Base-by-base conservation (phyloP, 116 monocot species). In the Cymodocea nodosa region DNA sequence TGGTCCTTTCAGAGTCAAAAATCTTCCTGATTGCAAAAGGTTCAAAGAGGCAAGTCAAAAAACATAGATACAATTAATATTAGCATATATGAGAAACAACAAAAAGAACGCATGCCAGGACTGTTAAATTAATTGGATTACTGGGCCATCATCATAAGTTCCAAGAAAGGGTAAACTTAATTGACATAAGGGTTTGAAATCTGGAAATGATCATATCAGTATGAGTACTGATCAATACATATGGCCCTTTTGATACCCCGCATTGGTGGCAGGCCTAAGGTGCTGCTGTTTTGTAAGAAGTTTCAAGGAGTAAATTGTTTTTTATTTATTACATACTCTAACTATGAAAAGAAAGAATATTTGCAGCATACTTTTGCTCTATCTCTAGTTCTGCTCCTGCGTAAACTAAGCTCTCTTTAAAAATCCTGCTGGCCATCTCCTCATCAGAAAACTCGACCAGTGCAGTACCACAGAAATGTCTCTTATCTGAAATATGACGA, bases 371-470 rank as follows among this genome's bases (percentile, higher is more conserved):
- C 95, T 90, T 95, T 24, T 78, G 70, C 61, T 67, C 82, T 56
- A 94, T 56, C 72, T 89, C 74, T 35, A 94, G 71, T 51, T 89
- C 79, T 66, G 75, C 78, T 17, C 84, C 84, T 2, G 71, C 81
- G 81, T 76, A 87, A 68, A 82, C 50, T 35, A 94, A 56, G 15
- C 36, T 89, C 56, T 75, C 73, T n/a, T 70, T 76, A 49, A 84
- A 70, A 77, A 84, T 55, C 15, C 70, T 82, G 49, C 71, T 72
- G 15, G 82, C 84, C 73, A 75, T 80, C 10, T 78, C 80, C 60
- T 89, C 94, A 54, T 81, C 77, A 20, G 89, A 82, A 71, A 89
- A 94, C 67, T 94, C 89, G 73, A 94, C 69, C 70, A 94, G 62
- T 50, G 87, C 84, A 70, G 84, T 81, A 23, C 94, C 89, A 74